These are phyloP conservation scores for Sherardia arvensis DNA, from an alignment of 257 asterid genomes.

Conservation along the genomic window DNA sequence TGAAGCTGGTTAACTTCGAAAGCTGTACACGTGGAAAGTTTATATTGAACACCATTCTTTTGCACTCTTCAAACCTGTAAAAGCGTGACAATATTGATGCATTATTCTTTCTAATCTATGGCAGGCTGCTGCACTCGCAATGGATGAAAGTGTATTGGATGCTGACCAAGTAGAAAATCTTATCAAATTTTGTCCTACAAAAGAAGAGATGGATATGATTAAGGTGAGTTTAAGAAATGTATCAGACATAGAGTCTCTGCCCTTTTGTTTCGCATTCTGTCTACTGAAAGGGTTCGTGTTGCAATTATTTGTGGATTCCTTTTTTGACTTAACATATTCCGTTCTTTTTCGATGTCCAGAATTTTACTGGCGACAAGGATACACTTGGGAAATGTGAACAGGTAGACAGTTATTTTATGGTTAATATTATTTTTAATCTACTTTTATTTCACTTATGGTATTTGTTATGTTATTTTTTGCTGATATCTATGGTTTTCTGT, in stretches of 20 bases:
- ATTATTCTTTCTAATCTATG: conserved; percentile 8
- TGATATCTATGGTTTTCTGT: not conserved
- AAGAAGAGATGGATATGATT: conserved; percentile 97
- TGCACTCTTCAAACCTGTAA: not conserved
- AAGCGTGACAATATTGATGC: conserved; percentile 4
- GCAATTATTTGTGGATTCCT: not conserved
- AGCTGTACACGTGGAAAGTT: not conserved
- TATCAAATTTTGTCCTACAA: conserved; percentile 91
- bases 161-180: conserved; percentile 99
- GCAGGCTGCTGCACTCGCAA: conserved; percentile 94
- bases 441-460: not conserved
- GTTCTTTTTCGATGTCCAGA: conserved; percentile 33
- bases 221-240: conserved; percentile 45
- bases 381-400: conserved; percentile 93
- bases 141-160: conserved; percentile 92
- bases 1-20: not conserved
- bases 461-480: not conserved
- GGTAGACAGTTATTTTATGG: conserved; percentile 37
- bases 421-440: not conserved
- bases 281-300: not conserved
- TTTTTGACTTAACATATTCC: conserved; percentile 9
- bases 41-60: not conserved
- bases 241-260: not conserved
- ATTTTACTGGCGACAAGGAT: conserved; percentile 80
- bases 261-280: not conserved